A percentile compares a stretch with the other conserved stretches of the same genome.
phyloP scores from a whole-genome alignment of 2,329 filamentous ascomycete genomes.

The Fonsecaea nubica region DNA sequence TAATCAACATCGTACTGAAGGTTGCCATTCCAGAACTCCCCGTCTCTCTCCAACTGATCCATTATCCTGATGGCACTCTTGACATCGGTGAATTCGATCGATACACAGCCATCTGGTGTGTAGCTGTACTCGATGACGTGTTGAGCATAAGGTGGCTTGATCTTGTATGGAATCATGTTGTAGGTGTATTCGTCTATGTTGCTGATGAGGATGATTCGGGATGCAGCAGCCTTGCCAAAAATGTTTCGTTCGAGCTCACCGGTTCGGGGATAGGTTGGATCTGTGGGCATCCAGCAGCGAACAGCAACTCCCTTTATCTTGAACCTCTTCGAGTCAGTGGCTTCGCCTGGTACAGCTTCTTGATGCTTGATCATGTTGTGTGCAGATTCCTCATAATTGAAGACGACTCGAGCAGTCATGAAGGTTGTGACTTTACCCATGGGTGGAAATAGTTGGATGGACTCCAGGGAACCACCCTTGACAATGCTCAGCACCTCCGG shows the following conservation, averaged over 20 bases:
- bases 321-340: constrained; percentile 21
- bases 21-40: constrained; percentile 10
- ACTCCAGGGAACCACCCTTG: constrained; percentile 36
- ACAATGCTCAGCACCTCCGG: constrained; percentile 34
- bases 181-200: constrained; percentile 23
- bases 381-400: constrained; percentile 33
- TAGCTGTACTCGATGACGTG: constrained; percentile 33
- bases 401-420: constrained; percentile 39
- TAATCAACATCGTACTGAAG: constrained; percentile 29
- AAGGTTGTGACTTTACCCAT: constrained; percentile 33
- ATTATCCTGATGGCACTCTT: constrained; percentile 34
- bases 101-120: constrained; percentile 29
- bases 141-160: constrained; percentile 21
- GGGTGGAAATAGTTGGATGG: constrained; percentile 35
- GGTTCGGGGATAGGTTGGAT: constrained; percentile 39
- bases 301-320: constrained; percentile 32
- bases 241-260: constrained; percentile 33
- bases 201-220: constrained; percentile 37
- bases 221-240: constrained; percentile 24
- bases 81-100: constrained; percentile 39
- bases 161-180: constrained; percentile 21
- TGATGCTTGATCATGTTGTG: constrained; percentile 32
- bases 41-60: constrained; percentile 14
- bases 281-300: constrained; percentile 36
- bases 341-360: constrained; percentile 10